phyloP scores from a whole-genome alignment of 352 stramenopile genomes.

The Globisporangium canariense region DNA sequence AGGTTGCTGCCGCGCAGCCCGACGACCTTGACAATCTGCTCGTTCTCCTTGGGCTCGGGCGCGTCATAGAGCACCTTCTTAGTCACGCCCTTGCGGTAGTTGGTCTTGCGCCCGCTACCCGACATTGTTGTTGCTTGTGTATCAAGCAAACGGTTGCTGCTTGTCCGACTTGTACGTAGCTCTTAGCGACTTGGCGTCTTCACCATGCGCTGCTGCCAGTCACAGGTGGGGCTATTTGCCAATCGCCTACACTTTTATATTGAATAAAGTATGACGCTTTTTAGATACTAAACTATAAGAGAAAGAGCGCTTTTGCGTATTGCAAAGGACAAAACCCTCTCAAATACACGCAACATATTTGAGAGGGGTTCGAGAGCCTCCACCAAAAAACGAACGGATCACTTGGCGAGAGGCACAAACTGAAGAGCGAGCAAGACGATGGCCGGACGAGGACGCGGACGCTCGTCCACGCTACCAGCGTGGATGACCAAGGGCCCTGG shows the following conservation, averaged over 20 bases:
- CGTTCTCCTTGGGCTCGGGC: slow-evolving; percentile 87
- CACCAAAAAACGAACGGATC: slow-evolving; percentile 4
- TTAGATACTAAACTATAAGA: neutral
- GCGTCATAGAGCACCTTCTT: slow-evolving; percentile 89
- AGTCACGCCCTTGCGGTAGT: slow-evolving; percentile 92
- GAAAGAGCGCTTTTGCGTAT: neutral
- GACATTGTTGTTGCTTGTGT: slow-evolving; percentile 60
- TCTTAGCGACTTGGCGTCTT: slow-evolving; percentile 2
- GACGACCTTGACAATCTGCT: slow-evolving; percentile 91
- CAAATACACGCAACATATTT: neutral
- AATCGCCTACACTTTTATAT: neutral
- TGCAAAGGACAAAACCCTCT: neutral
- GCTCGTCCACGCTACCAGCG: slow-evolving; percentile 66
- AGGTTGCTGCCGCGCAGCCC: slow-evolving; percentile 93
- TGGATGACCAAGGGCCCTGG: slow-evolving; percentile 76
- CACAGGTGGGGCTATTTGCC: neutral
- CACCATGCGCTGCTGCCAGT: slow-evolving; percentile 3
- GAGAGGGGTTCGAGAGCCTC: slow-evolving; percentile 5
- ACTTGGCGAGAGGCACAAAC: neutral
- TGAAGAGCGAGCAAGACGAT: slow-evolving; percentile 29
- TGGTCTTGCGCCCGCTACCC: slow-evolving; percentile 85
- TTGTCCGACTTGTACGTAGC: neutral
- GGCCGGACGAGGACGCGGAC: slow-evolving; percentile 76
- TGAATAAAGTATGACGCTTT: neutral
- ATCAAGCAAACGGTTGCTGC: slow-evolving; percentile 1